Base-by-base conservation (phyloP, 257 asterid genomes). In the Osmanthus fragrans region DNA sequence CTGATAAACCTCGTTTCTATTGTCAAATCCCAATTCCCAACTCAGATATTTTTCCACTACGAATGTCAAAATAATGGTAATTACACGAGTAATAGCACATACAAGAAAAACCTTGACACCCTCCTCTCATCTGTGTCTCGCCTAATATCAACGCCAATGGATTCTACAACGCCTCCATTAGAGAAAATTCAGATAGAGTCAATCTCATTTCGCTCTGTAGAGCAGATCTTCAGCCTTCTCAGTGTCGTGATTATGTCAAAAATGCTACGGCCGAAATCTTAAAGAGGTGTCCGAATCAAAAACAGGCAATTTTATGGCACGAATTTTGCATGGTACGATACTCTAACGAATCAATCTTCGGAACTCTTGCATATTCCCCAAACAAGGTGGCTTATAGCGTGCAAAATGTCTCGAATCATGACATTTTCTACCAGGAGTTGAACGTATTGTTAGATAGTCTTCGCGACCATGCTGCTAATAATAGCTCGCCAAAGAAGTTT, bases 401-500 rank as follows among this genome's bases (percentile, higher is more conserved):
- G 7, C 0, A 1, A 6, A 36, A 10, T 30, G 0, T 11, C 18
- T 0, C 37, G 5, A 42, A 40, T 70, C 40, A 39, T 2, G 30
- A 45, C 4, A 3, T 1, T 19, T 34, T 77, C 37, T 23, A 29
- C 18, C 49, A 2, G 15, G 65, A 51, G 63, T 51, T 51, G 63
- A 16, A 51, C 8, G 23, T 51, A 51, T 7, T 51, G 23, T 51
- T 51, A 13, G 33, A 71, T 45, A 7, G 37, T 1, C 29, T 58
- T 12, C 13, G 12, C 2, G 30, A 10, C 5, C 49, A 39, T 8
- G 86, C 86, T 1, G 76, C 51, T 39, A 0, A 5, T 5, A 76
- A 73, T n/a, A 71, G 69, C 71, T 30, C 72, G 0, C 32, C 33
- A 2, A 3, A 42, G 58, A 85, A 82, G 29, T 85, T 69, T 29